Base-by-base conservation (phyloP, 2,329 filamentous ascomycete species). In the Microdochium nivale region DNA sequence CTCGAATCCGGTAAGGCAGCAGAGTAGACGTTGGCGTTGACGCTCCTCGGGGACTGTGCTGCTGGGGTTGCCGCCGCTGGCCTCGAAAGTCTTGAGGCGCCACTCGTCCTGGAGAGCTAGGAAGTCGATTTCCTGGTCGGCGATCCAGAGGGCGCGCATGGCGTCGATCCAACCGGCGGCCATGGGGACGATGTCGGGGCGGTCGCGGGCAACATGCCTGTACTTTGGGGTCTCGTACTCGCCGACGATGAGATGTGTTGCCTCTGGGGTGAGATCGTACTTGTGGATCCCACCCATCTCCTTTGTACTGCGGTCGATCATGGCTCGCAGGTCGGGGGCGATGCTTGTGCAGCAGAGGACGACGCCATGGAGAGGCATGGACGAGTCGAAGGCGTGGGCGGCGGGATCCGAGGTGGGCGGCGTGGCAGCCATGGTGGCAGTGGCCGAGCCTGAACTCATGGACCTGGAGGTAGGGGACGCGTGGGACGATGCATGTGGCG, bases 171-270 rank as follows among this genome's bases (percentile, higher is more conserved):
- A 99, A 62, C 81, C 79, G n/a, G 86, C 81, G 44, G 81, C 81
- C 72, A 99, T 84, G 49, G 90, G 85, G 64, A 83, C 84, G 62
- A 99, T 85, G 63, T 99, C 94, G 48, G 86, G 83, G 50, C 94
- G 81, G 66, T 92, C 87, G 64, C 86, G 88, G 51, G 92, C 94
- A 62, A 97, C 92, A 75, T 95, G 96, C 67, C 85, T 87, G 70
- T 99, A 99, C 69, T 99, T 99, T 49, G 87, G 83, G 1, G 92
- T 97, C 65, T 92, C 82, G 62, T 90, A 87, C 61, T 88, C 85
- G 66, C 91, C 94, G 55, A 96, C 89, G 56, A 99, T 80, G 47
- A 99, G 83, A 72, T 99, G 94, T 4, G 94, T 97, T 48, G 95
- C 90, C 67, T 96, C 90, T 52, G 88, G 88, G n/a, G 91, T 97